These are phyloP conservation scores for Globisporangium emineosum DNA, from an alignment of 352 stramenopile species.

Conservation along the genomic window DNA sequence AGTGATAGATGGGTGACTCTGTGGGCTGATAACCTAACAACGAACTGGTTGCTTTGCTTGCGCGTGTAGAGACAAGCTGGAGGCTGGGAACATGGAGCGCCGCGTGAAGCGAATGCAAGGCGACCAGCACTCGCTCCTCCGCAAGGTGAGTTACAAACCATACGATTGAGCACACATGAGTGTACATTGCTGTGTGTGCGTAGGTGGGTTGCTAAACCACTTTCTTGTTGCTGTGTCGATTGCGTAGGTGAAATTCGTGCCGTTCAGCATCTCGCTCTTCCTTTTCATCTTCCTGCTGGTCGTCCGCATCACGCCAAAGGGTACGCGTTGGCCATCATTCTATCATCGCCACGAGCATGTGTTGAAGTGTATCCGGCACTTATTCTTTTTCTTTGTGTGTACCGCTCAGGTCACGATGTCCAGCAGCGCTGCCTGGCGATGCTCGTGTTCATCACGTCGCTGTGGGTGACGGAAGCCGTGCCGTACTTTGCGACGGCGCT, in stretches of 20 bases:
- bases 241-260: constrained; percentile 72
- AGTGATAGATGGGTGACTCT: not conserved
- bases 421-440: constrained; percentile 87
- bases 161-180: not conserved
- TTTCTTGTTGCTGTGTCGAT: not conserved
- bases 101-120: constrained; percentile 79
- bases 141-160: constrained; percentile 41
- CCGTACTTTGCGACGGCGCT: constrained; percentile 91
- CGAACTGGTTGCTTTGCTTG: constrained; percentile 6
- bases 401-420: constrained; percentile 50
- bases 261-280: constrained; percentile 62
- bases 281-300: constrained; percentile 75
- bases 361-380: not conserved
- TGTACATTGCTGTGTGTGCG: not conserved
- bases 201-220: not conserved
- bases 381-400: not conserved
- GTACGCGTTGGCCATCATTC: constrained; percentile 19
- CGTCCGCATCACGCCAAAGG: constrained; percentile 73
- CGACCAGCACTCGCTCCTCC: constrained; percentile 79
- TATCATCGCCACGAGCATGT: not conserved
- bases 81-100: constrained; percentile 85
- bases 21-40: not conserved
- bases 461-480: constrained; percentile 90
- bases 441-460: constrained; percentile 86
- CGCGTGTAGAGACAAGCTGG: constrained; percentile 66